Percentiles rank a stretch among this genome's conserved stretches.
Evolutionary conservation across 805 yeast genomes (phyloP).

Genomic region (Candida sonorensis): DNA sequence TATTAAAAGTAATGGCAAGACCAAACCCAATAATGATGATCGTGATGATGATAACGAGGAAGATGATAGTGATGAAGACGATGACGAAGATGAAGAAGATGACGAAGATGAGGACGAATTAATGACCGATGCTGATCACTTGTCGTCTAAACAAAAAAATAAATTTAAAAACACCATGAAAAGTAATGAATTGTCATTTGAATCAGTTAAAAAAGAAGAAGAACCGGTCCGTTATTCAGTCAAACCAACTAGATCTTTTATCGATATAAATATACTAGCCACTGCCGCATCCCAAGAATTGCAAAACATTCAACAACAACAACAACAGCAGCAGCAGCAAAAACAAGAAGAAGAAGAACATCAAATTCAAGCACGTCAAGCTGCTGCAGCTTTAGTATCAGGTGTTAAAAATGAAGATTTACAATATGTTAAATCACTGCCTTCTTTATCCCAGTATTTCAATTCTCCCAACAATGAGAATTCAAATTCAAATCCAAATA

Average conservation of each 20-base stretch:
- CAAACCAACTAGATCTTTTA: conserved; percentile 14
- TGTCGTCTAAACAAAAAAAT: too few relatives aligned
- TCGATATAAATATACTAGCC: conserved; percentile 46
- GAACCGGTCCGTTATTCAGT: conserved; percentile 4
- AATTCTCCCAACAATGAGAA: conserved; percentile 23
- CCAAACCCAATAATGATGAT: too few relatives aligned
- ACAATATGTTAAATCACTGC: conserved; percentile 44
- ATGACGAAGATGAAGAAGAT: conserved; percentile 19
- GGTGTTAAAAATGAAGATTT: too few relatives aligned
- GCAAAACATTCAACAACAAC: conserved; percentile 31
- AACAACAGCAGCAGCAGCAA: too few relatives aligned
- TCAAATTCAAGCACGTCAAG: conserved; percentile 16
- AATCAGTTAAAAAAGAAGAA: conserved; percentile 11
- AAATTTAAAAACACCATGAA: too few relatives aligned
- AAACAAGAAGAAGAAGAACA: too few relatives aligned
- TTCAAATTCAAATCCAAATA: conserved; percentile 21
- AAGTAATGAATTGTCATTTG: too few relatives aligned
- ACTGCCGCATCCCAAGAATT: conserved; percentile 51
- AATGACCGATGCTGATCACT: too few relatives aligned
- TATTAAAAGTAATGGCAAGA: too few relatives aligned
- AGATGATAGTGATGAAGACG: conserved; percentile 12
- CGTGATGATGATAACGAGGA: too few relatives aligned
- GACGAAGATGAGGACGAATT: too few relatives aligned
- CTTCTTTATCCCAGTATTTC: conserved; percentile 46
- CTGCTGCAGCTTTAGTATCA: conserved; percentile 15